Evolutionary conservation across 176 grass and related monocot species (phyloP), one percentile per base, ranked within the genome.

Genomic region (Metroxylon sagu): DNA sequence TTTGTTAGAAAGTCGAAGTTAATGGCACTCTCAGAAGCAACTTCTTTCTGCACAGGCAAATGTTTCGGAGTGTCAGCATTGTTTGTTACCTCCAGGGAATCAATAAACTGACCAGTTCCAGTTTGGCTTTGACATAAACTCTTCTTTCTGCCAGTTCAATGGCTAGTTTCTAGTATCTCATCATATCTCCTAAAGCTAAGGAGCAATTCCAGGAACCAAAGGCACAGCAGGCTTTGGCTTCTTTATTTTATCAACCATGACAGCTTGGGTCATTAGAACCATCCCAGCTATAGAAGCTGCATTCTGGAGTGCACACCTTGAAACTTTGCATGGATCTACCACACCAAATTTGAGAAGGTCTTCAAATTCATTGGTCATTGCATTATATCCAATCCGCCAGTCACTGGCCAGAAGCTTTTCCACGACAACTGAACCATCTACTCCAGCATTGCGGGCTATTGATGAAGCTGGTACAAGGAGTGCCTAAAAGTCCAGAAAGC

Each of bases 311-410:
- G 89, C 84, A 1, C 87, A 88, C 80, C 83, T 81, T 14, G 81
- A 77, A 52, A 89, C 92, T 69, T 74, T 85, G 56, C 77, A 87
- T 17, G 87, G 92, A n/a, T 97, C 92, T 7, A 91, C 78, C 60
- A 97, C 81, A 15, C 92, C 92, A 6, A 74, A 85, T 49, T 82
- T 17, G 52, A 97, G 35, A 18, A 97, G 83, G 59, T 97, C 83
- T 75, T 89, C 87, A 18, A 84, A 85, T 25, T 60, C 54, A 65
- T 56, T 78, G 0, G 80, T 88, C 83, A 90, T 82, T 7, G 77
- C 87, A 19, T 97, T 88, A 69, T 91, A 97, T n/a, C 92, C 92
- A 65, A 88, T 60, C 23, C 62, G 59, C 77, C 83, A 97, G 27
- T 88, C 65, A 18, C 76, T 79, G 0, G 60, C 60, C 4, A 88